phyloP scores from a whole-genome alignment of 2,329 filamentous ascomycete species.

The Penicillium italicum region DNA sequence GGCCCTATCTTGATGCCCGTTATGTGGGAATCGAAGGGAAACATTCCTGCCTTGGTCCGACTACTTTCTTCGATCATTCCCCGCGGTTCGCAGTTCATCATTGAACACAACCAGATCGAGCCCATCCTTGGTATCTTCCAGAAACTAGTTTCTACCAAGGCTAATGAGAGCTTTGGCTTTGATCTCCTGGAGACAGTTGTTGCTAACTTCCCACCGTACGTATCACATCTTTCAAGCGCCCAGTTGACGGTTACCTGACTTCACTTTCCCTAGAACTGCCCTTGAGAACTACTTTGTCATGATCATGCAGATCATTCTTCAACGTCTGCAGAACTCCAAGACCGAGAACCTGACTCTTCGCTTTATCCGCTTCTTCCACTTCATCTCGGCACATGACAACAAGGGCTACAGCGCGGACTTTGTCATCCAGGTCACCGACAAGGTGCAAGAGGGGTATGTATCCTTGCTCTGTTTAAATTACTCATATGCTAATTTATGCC shows the following conservation, averaged over 20 bases:
- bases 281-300: conserved; percentile 74
- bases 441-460: conserved; percentile 65
- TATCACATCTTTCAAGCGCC: conserved; percentile 14
- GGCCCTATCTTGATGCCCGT: conserved; percentile 72
- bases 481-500: conserved; percentile 12
- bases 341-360: conserved; percentile 80
- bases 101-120: conserved; percentile 76
- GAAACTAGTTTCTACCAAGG: conserved; percentile 75
- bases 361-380: conserved; percentile 92
- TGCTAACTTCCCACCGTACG: conserved; percentile 67
- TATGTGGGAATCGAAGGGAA: conserved; percentile 89
- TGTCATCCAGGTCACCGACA: conserved; percentile 80
- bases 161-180: conserved; percentile 80
- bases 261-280: conserved; percentile 46
- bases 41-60: conserved; percentile 84
- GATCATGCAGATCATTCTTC: conserved; percentile 78
- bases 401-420: conserved; percentile 87
- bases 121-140: conserved; percentile 94
- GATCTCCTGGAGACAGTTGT: conserved; percentile 83
- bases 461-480: neutral
- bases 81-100: conserved; percentile 68
- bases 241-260: neutral
- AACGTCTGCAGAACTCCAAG: conserved; percentile 65
- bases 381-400: conserved; percentile 75
- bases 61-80: conserved; percentile 81